Evolutionary conservation across 2,329 filamentous ascomycete genomes (phyloP).

Genomic region (Penicillium sp.): DNA sequence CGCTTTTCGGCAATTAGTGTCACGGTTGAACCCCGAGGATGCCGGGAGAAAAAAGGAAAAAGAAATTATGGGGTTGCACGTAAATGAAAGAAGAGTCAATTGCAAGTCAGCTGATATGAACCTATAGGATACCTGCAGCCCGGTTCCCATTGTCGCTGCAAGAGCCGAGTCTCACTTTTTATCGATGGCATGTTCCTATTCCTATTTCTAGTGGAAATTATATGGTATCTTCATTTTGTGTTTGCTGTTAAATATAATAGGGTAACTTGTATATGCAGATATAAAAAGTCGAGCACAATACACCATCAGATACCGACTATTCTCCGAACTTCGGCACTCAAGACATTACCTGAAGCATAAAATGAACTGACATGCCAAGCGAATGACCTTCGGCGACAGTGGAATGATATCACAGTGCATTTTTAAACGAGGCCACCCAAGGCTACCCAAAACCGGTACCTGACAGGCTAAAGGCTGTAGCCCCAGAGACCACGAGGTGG

Average conservation of each 20-base stretch:
- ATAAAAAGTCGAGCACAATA: not conserved
- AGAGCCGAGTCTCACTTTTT: not conserved
- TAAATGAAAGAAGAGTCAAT: not conserved
- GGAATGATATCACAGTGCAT: conserved; percentile 15
- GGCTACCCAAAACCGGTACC: conserved; percentile 9
- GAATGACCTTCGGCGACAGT: not conserved
- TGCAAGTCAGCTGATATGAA: conserved; percentile 17
- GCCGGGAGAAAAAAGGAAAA: not conserved
- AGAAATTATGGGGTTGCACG: not conserved
- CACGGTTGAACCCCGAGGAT: conserved; percentile 2
- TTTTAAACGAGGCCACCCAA: conserved; percentile 10
- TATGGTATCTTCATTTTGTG: not conserved
- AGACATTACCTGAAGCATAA: not conserved
- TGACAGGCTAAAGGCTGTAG: conserved; percentile 5
- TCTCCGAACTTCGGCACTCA: not conserved
- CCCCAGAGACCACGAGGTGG: not conserved
- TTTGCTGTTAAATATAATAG: not conserved
- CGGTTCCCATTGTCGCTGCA: conserved; percentile 10
- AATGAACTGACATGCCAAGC: not conserved
- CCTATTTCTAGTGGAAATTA: not conserved
- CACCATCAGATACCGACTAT: not conserved
- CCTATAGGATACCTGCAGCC: conserved; percentile 13
- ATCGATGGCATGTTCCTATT: not conserved
- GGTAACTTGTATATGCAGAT: not conserved
- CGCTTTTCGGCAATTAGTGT: conserved; percentile 3